These are phyloP conservation scores for Xylariales sp. DNA, from an alignment of 2,329 filamentous ascomycete species.

Conservation along the genomic window DNA sequence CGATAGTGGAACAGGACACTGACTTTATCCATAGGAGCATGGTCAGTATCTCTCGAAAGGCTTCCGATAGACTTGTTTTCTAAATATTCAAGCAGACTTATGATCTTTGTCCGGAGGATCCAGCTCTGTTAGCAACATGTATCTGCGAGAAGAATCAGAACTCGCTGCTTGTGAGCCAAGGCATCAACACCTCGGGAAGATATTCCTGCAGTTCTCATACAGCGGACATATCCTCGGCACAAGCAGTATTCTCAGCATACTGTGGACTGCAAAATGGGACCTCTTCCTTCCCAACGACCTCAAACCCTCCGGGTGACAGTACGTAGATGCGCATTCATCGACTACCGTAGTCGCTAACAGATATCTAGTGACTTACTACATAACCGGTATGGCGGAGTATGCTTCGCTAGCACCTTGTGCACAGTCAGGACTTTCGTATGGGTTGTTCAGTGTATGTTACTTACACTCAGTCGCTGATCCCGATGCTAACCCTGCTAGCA, in stretches of 20 bases:
- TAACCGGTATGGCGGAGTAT: conserved; percentile 45
- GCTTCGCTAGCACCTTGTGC: conserved; percentile 41
- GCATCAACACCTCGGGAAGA: conserved; percentile 37
- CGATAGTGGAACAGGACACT: conserved; percentile 1
- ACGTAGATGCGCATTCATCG: conserved; percentile 21
- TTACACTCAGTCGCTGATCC: not conserved
- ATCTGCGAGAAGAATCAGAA: conserved; percentile 48
- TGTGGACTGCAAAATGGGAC: conserved; percentile 47
- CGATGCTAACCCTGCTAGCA: conserved; percentile 20
- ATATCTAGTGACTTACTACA: conserved; percentile 45
- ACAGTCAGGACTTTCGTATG: conserved; percentile 36
- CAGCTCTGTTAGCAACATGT: conserved; percentile 42
- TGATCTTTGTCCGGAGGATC: conserved; percentile 31
- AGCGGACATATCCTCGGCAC: conserved; percentile 43
- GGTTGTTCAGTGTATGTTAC: conserved; percentile 32
- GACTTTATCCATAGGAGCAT: conserved; percentile 19
- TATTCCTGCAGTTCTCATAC: conserved; percentile 41
- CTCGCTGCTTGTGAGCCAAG: conserved; percentile 34
- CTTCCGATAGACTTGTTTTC: no score
- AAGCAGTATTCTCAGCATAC: conserved; percentile 46
- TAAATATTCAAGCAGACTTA: conserved; percentile 24
- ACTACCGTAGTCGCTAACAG: no score
- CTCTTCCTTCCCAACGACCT: conserved; percentile 40
- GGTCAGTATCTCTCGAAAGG: conserved; percentile 25
- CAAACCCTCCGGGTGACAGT: conserved; percentile 48